Base-by-base conservation (phyloP, 345 rosid species). In the Brassica cretica region DNA sequence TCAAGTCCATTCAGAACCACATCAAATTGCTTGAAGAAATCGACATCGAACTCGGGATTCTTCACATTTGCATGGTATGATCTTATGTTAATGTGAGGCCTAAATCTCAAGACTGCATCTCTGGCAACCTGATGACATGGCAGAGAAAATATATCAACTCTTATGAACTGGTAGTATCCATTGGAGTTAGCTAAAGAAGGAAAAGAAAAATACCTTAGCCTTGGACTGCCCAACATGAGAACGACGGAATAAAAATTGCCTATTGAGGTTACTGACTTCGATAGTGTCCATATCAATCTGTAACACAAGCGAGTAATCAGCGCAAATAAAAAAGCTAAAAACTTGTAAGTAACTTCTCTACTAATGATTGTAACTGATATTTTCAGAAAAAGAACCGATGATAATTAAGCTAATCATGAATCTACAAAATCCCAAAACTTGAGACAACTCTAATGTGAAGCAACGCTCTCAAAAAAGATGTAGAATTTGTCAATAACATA, bases 241-340 rank as follows among this genome's bases (percentile, higher is more conserved):
- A 41, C 87, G 86, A 62, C 99, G 93, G 78, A 95, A 95, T 68
- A 95, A 81, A 84, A 95, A 93, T 65, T 95, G 99, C 75, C 99
- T 88, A 80, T 95, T 95, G 69, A 95, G 88, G 87, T 95, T 95
- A 82, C 99, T 95, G 66, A 95, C 99, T 93, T 95, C 99, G 76
- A 95, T 95, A 8, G 97, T 93, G 68, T 95, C 99, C 99, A 95
- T 90, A 82, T 95, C 99, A 80, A 95, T 95, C 99, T 95, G 90
- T 82, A 84, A 70, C 11, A 68, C 69, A 68, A 61, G n/a, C 49
- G 27, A 37, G 11, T 19, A 32, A 60, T 3, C 71, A 61, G 41
- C 68, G 16, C 24, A 29, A 27, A 75, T n/a, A 0, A 11, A 53
- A 51, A 53, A 51, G 16, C 3, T 15, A 2, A 1, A 53, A 15